Evolutionary conservation across 2,329 filamentous ascomycete genomes (phyloP).

Genomic region (Escovopsis sp.): DNA sequence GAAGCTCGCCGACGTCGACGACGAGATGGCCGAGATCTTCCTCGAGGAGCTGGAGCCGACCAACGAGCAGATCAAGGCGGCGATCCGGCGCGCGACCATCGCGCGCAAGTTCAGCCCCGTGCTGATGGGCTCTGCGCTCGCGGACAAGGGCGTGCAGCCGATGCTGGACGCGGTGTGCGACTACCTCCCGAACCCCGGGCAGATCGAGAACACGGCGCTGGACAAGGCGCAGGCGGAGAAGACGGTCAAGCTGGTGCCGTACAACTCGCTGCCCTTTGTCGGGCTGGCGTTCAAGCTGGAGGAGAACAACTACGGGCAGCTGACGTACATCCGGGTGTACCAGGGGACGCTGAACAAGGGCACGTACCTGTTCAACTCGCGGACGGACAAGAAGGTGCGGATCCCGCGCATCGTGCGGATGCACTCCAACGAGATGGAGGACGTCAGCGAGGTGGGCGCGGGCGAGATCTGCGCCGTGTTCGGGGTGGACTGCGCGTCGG

Average conservation of each 20-base stretch:
- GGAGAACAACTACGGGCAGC: conserved; percentile 95
- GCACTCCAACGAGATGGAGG: conserved; percentile 99
- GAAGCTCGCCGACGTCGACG: conserved; percentile 91
- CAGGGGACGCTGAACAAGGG: conserved; percentile 85
- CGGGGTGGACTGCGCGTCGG: conserved; percentile 92
- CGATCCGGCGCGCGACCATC: conserved; percentile 85
- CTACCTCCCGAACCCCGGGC: conserved; percentile 80
- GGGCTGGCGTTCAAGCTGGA: conserved; percentile 97
- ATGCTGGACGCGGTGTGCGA: conserved; percentile 96
- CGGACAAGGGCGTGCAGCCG: conserved; percentile 87
- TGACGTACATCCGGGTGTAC: conserved; percentile 97
- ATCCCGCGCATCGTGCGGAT: conserved; percentile 95
- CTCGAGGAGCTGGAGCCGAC: conserved; percentile 75
- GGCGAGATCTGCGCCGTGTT: conserved; percentile 98
- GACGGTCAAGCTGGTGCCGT: conserved; percentile 75
- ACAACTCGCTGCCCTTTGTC: conserved; percentile 87
- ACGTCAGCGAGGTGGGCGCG: conserved; percentile 79
- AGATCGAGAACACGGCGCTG: conserved; percentile 80
- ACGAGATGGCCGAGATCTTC: conserved; percentile 93
- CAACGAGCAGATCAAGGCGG: conserved; percentile 72
- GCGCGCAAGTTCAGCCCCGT: conserved; percentile 82
- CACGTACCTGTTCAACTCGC: conserved; percentile 81
- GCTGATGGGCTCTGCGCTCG: conserved; percentile 89
- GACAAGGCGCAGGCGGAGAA: conserved; percentile 69
- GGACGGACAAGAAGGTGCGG: conserved; percentile 90